Evolutionary conservation across 306 rosid genomes (phyloP).

Genomic region (Nissolia schottii): DNA sequence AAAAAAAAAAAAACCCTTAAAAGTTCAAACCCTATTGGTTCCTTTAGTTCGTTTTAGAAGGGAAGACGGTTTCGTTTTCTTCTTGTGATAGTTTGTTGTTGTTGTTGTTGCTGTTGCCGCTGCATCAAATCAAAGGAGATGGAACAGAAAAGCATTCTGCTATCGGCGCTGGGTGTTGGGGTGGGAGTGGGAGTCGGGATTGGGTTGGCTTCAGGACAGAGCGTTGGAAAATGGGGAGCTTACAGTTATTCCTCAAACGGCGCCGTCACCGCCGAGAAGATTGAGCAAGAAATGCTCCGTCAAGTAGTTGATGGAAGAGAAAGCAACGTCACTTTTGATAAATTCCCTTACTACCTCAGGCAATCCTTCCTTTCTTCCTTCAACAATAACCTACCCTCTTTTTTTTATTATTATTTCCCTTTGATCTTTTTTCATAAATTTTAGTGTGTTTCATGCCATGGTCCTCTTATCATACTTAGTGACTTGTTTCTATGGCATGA

Average conservation of each 20-base stretch:
- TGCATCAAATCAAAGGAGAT: too few relatives aligned
- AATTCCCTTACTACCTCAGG: constrained; percentile 93
- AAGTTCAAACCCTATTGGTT: background rate
- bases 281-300: constrained; percentile 82
- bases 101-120: too few relatives aligned
- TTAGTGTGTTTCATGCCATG: background rate
- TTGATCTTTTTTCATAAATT: background rate
- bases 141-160: constrained; percentile 71
- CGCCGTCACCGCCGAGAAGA: constrained; percentile 52
- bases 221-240: constrained; percentile 54
- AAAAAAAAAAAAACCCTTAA: background rate
- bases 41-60: background rate
- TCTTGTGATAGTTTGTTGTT: background rate
- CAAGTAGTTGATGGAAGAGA: constrained; percentile 76
- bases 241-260: constrained; percentile 21
- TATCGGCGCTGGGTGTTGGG: constrained; percentile 84
- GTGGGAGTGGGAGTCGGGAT: constrained; percentile 92
- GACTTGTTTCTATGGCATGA: too few relatives aligned
- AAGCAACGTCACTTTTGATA: constrained; percentile 73
- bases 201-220: constrained; percentile 78
- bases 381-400: background rate
- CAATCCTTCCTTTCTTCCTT: background rate
- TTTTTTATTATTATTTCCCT: background rate
- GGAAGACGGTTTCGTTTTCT: background rate
- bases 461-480: too few relatives aligned